Evolutionary conservation across 768 basidiomycete species (phyloP).

Genomic region (Suillus sp.): DNA sequence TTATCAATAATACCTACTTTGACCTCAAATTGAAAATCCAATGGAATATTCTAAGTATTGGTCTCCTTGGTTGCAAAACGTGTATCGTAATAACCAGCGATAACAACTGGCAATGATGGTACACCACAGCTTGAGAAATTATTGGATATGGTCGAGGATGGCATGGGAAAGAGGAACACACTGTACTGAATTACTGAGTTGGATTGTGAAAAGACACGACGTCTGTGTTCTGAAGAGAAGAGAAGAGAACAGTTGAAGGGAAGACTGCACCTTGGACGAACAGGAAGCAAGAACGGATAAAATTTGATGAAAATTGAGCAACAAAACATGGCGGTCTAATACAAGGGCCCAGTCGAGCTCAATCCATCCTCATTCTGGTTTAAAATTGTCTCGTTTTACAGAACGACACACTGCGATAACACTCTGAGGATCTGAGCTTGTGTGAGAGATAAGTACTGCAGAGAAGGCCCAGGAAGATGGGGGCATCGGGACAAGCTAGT

Average conservation of each 20-base stretch:
- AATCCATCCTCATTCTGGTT: not conserved
- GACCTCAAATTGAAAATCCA: not conserved
- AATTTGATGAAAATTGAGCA: not conserved
- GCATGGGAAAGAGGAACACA: not conserved
- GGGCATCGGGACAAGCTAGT: not conserved
- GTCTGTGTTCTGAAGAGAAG: not conserved
- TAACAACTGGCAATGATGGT: not conserved
- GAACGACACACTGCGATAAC: not conserved
- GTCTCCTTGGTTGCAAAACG: not conserved
- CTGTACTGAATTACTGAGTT: not conserved
- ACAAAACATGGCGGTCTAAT: not conserved
- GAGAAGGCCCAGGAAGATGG: not conserved
- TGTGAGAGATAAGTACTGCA: too few relatives aligned
- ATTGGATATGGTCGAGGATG: not conserved
- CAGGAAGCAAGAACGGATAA: not conserved
- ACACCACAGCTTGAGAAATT: not conserved
- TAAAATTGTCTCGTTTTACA: not conserved
- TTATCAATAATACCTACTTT: not conserved
- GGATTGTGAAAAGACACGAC: not conserved
- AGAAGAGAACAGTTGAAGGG: not conserved
- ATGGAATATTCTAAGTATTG: not conserved
- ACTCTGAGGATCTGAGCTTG: not conserved
- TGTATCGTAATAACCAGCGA: not conserved
- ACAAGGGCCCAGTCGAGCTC: not conserved
- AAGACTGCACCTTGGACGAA: not conserved